These are phyloP conservation scores for Trametes hirsuta DNA, from an alignment of 1,284 basidiomycete genomes.

Conservation along the genomic window DNA sequence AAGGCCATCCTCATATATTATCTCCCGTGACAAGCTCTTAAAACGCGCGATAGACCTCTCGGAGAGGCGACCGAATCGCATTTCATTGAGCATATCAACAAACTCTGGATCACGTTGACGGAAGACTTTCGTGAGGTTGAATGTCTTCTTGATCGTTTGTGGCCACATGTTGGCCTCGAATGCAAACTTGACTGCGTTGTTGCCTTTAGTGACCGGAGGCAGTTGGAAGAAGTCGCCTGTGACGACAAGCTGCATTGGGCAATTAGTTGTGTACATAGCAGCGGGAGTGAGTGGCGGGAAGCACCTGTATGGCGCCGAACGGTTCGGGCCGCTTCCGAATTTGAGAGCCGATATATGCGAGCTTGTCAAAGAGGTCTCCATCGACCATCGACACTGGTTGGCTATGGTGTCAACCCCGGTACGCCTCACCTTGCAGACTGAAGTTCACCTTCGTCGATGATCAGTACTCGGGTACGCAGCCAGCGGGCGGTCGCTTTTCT, in stretches of 20 bases:
- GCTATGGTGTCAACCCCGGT: neutral
- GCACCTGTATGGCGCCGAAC: slow-evolving; percentile 90
- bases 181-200: slow-evolving; percentile 62
- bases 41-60: slow-evolving; percentile 63
- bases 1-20: slow-evolving; percentile 71
- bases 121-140: slow-evolving; percentile 69
- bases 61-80: slow-evolving; percentile 82
- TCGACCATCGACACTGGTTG: slow-evolving; percentile 91
- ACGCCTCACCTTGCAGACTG: neutral
- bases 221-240: slow-evolving; percentile 95
- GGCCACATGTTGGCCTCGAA: slow-evolving; percentile 87
- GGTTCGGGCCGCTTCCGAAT: slow-evolving; percentile 63
- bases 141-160: slow-evolving; percentile 54
- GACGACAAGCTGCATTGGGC: slow-evolving; percentile 66
- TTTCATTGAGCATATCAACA: slow-evolving; percentile 89
- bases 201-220: slow-evolving; percentile 77
- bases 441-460: slow-evolving; percentile 85
- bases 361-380: slow-evolving; percentile 84
- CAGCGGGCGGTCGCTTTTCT: slow-evolving; percentile 73
- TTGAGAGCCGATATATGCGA: slow-evolving; percentile 66
- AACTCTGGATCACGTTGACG: slow-evolving; percentile 76
- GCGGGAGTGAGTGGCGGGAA: slow-evolving; percentile 16
- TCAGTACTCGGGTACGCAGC: slow-evolving; percentile 76
- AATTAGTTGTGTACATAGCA: too few species aligned
- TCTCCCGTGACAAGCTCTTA: slow-evolving; percentile 58